These are phyloP conservation scores for Sanguinoderma infundibulare DNA, from an alignment of 1,284 basidiomycete species.

Conservation along the genomic window DNA sequence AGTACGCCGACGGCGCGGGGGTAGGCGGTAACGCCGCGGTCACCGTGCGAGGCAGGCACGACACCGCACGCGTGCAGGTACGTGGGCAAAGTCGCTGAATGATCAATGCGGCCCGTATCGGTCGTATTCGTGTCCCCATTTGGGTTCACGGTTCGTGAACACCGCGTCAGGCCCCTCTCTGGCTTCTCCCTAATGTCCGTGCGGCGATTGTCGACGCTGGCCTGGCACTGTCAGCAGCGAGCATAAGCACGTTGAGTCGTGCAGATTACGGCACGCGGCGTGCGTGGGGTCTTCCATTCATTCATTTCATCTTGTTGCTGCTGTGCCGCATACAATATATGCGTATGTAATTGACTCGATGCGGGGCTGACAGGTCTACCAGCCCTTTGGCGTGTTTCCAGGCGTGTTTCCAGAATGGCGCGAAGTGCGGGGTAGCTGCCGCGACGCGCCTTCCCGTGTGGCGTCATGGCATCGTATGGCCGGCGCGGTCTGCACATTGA, in stretches of 20 bases:
- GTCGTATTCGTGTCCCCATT: neutral
- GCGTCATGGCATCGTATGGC: neutral
- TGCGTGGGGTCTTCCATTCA: too few species aligned
- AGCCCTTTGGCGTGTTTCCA: neutral
- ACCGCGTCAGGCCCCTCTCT: neutral
- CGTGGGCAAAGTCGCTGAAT: neutral
- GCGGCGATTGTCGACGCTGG: too few species aligned
- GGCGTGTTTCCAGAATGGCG: neutral
- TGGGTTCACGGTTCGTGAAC: neutral
- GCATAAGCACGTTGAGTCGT: too few species aligned
- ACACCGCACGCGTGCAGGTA: neutral
- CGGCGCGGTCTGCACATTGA: too few species aligned
- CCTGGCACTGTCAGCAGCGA: too few species aligned
- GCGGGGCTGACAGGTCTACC: neutral
- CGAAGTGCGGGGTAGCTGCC: constrained; percentile 1
- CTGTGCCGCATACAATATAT: too few species aligned
- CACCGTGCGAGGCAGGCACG: neutral
- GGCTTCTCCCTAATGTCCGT: too few species aligned
- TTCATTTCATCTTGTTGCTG: neutral
- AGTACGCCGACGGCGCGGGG: neutral
- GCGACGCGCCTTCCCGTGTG: neutral
- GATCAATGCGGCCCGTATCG: neutral
- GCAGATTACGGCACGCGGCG: too few species aligned
- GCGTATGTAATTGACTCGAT: too few species aligned
- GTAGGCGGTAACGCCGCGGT: neutral